Percentiles rank a stretch among this genome's conserved stretches.
Conservation (phyloP, 108 stramenopile genomes). For the Bacterosira constricta region DNA sequence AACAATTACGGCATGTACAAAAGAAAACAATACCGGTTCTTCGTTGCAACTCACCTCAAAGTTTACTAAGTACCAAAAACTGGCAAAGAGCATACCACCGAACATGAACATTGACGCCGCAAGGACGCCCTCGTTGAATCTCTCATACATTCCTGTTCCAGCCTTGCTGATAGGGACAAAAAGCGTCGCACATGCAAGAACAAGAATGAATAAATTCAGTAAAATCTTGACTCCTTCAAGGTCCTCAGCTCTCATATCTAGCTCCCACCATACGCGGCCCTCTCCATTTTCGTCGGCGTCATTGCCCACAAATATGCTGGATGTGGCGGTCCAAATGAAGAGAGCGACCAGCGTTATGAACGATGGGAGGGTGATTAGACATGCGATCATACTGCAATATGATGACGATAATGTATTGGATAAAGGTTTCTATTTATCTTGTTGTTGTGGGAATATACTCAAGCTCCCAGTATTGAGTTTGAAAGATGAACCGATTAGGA, state of each 20-base stretch:
- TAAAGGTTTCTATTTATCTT: too few relatives aligned
- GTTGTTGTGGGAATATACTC: too few relatives aligned
- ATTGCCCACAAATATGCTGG: not conserved
- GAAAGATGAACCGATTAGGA: too few relatives aligned
- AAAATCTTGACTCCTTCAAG: slow-evolving; percentile 8
- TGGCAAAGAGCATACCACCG: slow-evolving; percentile 15
- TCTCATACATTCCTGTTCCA: slow-evolving; percentile 20
- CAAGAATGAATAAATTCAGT: slow-evolving; percentile 11
- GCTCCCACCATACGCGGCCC: slow-evolving; percentile 12
- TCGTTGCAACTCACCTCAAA: slow-evolving; percentile 4
- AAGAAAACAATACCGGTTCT: not conserved
- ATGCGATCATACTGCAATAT: slow-evolving; percentile 15
- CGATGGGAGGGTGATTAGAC: slow-evolving; percentile 8
- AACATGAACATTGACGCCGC: slow-evolving; percentile 25
- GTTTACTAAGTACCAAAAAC: slow-evolving; percentile 30
- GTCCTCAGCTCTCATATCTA: slow-evolving; percentile 24
- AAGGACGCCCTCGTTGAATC: slow-evolving; percentile 14
- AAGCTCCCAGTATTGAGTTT: too few relatives aligned
- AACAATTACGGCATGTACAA: not conserved
- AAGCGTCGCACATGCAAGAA: slow-evolving; percentile 9
- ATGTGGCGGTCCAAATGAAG: slow-evolving; percentile 10
- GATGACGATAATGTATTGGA: too few relatives aligned
- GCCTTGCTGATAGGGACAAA: slow-evolving; percentile 8
- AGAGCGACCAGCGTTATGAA: slow-evolving; percentile 6
- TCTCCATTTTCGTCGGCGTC: slow-evolving; percentile 2